These are phyloP conservation scores for Candida railenensis DNA, from an alignment of 805 yeast genomes.

Conservation along the genomic window DNA sequence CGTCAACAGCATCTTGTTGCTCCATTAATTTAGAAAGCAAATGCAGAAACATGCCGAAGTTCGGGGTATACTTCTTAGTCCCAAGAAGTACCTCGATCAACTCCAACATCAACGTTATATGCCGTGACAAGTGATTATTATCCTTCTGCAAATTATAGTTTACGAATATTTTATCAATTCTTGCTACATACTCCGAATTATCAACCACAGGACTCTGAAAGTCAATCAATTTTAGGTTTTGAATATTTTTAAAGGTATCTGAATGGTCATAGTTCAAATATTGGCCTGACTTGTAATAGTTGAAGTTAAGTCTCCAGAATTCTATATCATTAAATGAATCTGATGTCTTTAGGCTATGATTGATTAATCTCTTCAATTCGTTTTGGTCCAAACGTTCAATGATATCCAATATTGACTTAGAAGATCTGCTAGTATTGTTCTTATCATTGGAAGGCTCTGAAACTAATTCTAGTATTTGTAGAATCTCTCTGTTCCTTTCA, in stretches of 20 bases:
- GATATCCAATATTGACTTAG: neutral
- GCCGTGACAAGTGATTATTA: slow-evolving; percentile 6
- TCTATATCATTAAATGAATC: slow-evolving; percentile 23
- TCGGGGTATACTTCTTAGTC: slow-evolving; percentile 20
- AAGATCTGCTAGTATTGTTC: neutral
- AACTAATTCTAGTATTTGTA: slow-evolving; percentile 11
- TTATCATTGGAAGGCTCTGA: neutral
- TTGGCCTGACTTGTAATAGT: slow-evolving; percentile 28
- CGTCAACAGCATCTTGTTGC: neutral
- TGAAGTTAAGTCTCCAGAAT: slow-evolving; percentile 22
- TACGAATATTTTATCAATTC: slow-evolving; percentile 16
- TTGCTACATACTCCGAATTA: slow-evolving; percentile 20
- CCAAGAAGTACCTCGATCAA: slow-evolving; percentile 10
- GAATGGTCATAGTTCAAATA: slow-evolving; percentile 31
- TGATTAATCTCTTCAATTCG: neutral
- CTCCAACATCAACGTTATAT: slow-evolving; percentile 11
- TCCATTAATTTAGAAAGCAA: slow-evolving; percentile 25
- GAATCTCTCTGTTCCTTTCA: slow-evolving; percentile 15
- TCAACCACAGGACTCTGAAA: slow-evolving; percentile 13
- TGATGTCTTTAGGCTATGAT: slow-evolving; percentile 11
- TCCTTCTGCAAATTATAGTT: slow-evolving; percentile 10
- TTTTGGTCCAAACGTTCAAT: slow-evolving; percentile 6
- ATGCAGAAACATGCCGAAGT: slow-evolving; percentile 19
- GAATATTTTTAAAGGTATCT: slow-evolving; percentile 19
- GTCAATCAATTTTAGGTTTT: slow-evolving; percentile 10